These are phyloP conservation scores for Fusarium transvaalense DNA, from an alignment of 2,329 filamentous ascomycete species.

Conservation along the genomic window DNA sequence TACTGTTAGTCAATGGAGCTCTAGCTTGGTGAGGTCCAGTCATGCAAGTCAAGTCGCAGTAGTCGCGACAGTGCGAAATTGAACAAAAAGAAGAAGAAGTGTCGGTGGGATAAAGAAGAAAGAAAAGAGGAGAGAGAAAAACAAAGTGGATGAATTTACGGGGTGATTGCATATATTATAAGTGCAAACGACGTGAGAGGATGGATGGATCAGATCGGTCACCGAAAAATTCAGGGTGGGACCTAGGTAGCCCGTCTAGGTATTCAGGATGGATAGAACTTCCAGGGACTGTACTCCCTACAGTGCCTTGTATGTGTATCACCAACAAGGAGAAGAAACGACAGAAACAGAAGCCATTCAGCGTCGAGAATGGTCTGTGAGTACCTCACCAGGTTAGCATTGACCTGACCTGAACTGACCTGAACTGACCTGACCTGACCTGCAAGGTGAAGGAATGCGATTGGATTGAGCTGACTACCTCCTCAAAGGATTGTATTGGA, in stretches of 20 bases:
- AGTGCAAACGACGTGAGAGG: conserved; percentile 37
- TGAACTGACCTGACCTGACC: conserved; percentile 15
- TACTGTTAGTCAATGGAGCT: conserved; percentile 10
- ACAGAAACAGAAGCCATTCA: conserved; percentile 31
- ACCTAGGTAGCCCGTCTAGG: no score
- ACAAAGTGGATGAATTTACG: conserved; percentile 30
- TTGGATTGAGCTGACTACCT: conserved; percentile 32
- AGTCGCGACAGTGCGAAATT: conserved; percentile 4
- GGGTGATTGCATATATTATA: conserved; percentile 42
- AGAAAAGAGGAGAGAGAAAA: conserved; percentile 18
- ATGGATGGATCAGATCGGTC: conserved; percentile 10
- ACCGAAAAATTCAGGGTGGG: conserved; percentile 39
- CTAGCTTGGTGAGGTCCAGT: conserved; percentile 21
- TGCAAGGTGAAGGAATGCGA: conserved; percentile 25
- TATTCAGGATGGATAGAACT: background rate
- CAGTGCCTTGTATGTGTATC: conserved; percentile 6
- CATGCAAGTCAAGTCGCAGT: conserved; percentile 30
- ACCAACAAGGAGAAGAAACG: conserved; percentile 5
- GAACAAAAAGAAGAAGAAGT: conserved; percentile 2
- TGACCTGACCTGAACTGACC: conserved; percentile 13
- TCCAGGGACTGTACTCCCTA: conserved; percentile 17
- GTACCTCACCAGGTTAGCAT: conserved; percentile 29
- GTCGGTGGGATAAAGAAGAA: conserved; percentile 21
- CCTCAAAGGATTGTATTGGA: conserved; percentile 4
- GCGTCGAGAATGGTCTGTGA: conserved; percentile 41